Evolutionary conservation across 1,139 yeast genomes (phyloP).

Genomic region (Trichomonascaceae sp.): DNA sequence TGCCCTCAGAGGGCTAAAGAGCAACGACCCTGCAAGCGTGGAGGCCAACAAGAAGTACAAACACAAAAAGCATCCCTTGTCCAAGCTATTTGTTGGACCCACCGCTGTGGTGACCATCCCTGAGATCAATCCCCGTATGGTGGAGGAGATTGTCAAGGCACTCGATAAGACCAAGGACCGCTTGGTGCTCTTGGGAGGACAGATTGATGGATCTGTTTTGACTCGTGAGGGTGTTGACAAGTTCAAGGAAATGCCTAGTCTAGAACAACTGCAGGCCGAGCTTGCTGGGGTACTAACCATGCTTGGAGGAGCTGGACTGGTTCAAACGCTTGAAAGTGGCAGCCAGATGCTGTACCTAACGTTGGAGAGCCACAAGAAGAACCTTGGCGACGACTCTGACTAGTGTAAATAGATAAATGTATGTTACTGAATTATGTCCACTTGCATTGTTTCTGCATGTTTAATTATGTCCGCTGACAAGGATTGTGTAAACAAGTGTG

Average conservation of each 20-base stretch:
- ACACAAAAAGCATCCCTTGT: slow-evolving; percentile 42
- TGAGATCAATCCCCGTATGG: slow-evolving; percentile 55
- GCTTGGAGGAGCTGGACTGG: slow-evolving; percentile 83
- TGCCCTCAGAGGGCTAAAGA: slow-evolving; percentile 57
- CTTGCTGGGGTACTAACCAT: slow-evolving; percentile 74
- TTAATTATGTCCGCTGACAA: background rate
- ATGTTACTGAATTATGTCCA: no score
- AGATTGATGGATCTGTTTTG: slow-evolving; percentile 48
- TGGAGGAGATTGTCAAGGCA: slow-evolving; percentile 46
- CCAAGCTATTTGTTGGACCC: slow-evolving; percentile 66
- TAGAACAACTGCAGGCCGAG: slow-evolving; percentile 64
- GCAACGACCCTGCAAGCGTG: slow-evolving; percentile 61
- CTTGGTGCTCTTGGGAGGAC: slow-evolving; percentile 74
- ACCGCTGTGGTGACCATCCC: slow-evolving; percentile 68
- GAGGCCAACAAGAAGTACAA: slow-evolving; percentile 34
- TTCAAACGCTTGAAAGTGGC: slow-evolving; percentile 61
- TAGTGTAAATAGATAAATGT: no score
- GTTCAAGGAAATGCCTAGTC: slow-evolving; percentile 63
- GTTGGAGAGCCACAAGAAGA: slow-evolving; percentile 46
- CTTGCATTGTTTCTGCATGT: background rate
- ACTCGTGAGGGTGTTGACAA: slow-evolving; percentile 40
- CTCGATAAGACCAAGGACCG: slow-evolving; percentile 57
- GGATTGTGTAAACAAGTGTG: no score
- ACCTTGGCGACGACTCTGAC: slow-evolving; percentile 10
- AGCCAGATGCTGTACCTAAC: slow-evolving; percentile 60